Base-by-base conservation (phyloP, 2,329 filamentous ascomycete species). In the Arthrobotrys sphaeroides region DNA sequence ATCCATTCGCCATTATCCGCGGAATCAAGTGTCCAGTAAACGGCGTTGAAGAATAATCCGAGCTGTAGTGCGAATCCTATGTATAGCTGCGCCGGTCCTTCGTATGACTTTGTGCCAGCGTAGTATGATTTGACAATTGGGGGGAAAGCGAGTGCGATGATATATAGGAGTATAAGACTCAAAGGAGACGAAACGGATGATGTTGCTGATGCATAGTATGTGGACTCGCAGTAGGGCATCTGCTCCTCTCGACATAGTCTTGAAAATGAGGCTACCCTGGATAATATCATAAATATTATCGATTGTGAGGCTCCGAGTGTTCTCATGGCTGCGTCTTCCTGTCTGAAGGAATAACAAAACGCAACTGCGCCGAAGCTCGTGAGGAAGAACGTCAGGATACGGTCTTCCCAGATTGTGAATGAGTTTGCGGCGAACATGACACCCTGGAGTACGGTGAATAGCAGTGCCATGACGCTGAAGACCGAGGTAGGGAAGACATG, bases 391-490 rank as follows among this genome's bases (percentile, higher is more conserved):
- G 97, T 86, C 3, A 97, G 86, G 67, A 97, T 97, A 12, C 93
- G 91, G 80, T 99, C 95, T 84, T 99, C 95, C 94, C 95, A 99
- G 78, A 99, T 97, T 0, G 94, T 98, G 83, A 94, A 99, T 0
- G 95, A 99, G 83, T 99, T 99, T 2, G 95, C 95, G 0, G 94
- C 94, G 82, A 98, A 99, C 5, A 95, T 94, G 60, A 92, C 85
- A n/a, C 93, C 96, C 80, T 97, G 92, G 76, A 91, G 89, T n/a
- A 93, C 82, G 0, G 93, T 93, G 78, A 96, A 93, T 12, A 94
- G 82, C 24, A 92, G 85, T 4, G 92, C 90, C 73, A 96, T 84
- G 90, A 92, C 94, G n/a, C 93, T 91, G 94, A 94, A 99, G 64
- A 94, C 84, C 0, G 88, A 91, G n/a, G 83, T 88, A 0, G 93